phyloP scores from a whole-genome alignment of 352 stramenopile species.

The Pythium brassicae region DNA sequence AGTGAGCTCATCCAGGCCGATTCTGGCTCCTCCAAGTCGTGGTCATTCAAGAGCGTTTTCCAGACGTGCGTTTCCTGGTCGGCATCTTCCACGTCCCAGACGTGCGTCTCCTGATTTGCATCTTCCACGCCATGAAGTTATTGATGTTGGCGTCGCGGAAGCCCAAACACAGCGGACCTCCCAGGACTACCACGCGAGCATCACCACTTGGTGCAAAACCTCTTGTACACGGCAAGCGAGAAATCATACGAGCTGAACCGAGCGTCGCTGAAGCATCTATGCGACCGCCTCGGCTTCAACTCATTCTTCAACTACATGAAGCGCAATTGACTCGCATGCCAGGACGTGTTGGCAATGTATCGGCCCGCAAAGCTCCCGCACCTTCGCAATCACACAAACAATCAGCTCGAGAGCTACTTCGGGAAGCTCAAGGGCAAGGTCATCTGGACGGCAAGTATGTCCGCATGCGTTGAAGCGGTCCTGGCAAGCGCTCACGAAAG shows the following conservation, averaged over 20 bases:
- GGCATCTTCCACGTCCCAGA: conserved; percentile 22
- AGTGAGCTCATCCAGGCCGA: conserved; percentile 6
- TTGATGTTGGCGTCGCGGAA: conserved; percentile 6
- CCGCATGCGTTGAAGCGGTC: no score
- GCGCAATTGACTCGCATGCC: no score
- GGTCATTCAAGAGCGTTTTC: conserved; percentile 15
- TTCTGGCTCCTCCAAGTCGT: conserved; percentile 12
- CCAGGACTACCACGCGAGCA: not conserved
- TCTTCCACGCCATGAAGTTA: conserved; percentile 26
- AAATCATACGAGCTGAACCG: conserved; percentile 8
- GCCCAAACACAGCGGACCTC: conserved; percentile 14
- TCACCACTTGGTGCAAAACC: conserved; percentile 7
- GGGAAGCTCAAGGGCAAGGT: no score
- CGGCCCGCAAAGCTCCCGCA: no score
- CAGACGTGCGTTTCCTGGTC: conserved; percentile 12
- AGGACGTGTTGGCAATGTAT: no score
- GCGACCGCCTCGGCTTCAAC: no score
- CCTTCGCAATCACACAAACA: no score
- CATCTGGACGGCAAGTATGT: no score
- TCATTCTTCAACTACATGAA: no score
- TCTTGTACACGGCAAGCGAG: conserved; percentile 7
- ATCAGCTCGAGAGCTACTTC: no score
- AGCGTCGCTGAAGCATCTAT: not conserved
- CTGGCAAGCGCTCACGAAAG: no score
- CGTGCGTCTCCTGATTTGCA: conserved; percentile 17